phyloP scores from a whole-genome alignment of 345 rosid genomes.

The Stellera chamaejasme region DNA sequence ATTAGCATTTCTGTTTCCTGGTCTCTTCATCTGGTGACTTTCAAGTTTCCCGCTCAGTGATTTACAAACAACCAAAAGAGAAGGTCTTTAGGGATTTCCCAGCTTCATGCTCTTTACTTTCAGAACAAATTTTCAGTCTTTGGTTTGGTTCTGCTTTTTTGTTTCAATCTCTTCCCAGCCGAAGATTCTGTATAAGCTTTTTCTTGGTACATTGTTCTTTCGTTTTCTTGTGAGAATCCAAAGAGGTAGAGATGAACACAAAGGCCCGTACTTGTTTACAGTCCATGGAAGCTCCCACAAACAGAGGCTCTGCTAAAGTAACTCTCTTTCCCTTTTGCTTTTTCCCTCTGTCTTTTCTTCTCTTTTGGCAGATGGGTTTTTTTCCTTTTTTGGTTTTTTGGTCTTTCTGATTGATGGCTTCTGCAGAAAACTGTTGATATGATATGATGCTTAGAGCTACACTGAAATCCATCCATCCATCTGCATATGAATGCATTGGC shows the following conservation, averaged over 20 bases:
- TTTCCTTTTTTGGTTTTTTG: conserved; percentile 5
- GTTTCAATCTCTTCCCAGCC: conserved; percentile 18
- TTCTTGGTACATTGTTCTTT: conserved; percentile 13
- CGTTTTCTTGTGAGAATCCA: conserved; percentile 15
- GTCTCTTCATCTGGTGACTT: conserved; percentile 27
- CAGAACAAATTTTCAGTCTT: conserved; percentile 2
- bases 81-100: background rate
- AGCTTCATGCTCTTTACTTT: background rate
- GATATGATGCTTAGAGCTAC: background rate
- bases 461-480: background rate
- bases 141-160: conserved; percentile 6
- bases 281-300: conserved; percentile 61
- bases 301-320: conserved; percentile 40
- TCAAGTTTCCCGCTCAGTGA: conserved; percentile 69
- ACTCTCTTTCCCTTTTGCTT: conserved; percentile 16
- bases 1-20: conserved; percentile 28
- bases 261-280: conserved; percentile 62
- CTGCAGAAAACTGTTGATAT: conserved; percentile 3
- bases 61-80: conserved; percentile 8
- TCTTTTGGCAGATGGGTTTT: conserved; percentile 1
- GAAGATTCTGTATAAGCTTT: conserved; percentile 2
- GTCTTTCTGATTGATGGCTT: conserved; percentile 10
- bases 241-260: conserved; percentile 47
- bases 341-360: background rate
- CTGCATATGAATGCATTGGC: background rate